A percentile compares a stretch with the other conserved stretches of the same genome.
Evolutionary conservation across 306 rosid species (phyloP).

Genomic region (Oxytropis ochrocephala): DNA sequence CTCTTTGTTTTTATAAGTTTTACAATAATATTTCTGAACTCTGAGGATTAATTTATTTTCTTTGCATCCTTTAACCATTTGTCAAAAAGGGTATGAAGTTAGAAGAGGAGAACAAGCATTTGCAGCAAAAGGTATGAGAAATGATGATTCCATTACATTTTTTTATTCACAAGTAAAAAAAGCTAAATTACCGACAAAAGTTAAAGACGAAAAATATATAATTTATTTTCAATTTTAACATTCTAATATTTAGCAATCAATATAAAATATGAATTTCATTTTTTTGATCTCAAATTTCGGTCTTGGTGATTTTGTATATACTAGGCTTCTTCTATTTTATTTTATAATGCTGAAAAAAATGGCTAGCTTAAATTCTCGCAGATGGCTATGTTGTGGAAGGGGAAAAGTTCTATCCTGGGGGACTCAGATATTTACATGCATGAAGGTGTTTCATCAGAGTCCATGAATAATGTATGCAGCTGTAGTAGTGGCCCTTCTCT

Average conservation of each 20-base stretch:
- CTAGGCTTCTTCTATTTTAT: background rate
- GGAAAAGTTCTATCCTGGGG: background rate
- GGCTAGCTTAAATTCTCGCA: background rate
- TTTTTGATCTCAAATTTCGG: no score
- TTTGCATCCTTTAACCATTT: background rate
- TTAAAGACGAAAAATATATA: no score
- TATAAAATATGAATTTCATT: no score
- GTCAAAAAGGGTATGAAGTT: slow-evolving; percentile 7
- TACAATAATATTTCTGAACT: background rate
- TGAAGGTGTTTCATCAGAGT: slow-evolving; percentile 17
- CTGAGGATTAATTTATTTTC: background rate
- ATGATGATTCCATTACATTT: background rate
- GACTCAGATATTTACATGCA: slow-evolving; percentile 1
- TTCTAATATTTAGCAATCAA: no score
- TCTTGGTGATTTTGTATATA: background rate
- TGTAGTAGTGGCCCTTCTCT: slow-evolving; percentile 18
- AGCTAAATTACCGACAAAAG: no score
- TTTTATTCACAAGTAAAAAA: no score
- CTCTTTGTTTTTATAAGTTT: background rate
- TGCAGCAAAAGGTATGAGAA: slow-evolving; percentile 26
- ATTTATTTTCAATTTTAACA: no score
- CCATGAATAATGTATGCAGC: slow-evolving; percentile 7
- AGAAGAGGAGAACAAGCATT: slow-evolving; percentile 19
- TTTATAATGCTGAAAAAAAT: background rate
- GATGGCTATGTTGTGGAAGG: slow-evolving; percentile 5